These are phyloP conservation scores for Albugo candida DNA, from an alignment of 352 stramenopile species.

Conservation along the genomic window DNA sequence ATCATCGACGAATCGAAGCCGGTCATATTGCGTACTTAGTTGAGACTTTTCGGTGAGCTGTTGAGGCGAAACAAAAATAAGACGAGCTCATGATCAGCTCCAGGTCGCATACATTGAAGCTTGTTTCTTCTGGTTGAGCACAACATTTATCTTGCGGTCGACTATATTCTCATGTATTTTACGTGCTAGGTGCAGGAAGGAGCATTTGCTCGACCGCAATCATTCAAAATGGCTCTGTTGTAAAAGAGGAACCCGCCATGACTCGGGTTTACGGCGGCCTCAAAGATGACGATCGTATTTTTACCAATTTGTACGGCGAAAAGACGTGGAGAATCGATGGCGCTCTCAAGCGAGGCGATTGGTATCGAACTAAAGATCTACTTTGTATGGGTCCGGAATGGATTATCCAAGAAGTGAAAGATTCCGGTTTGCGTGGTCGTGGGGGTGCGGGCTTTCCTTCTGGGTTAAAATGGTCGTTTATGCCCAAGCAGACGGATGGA, in stretches of 20 bases:
- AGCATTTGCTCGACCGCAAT: too few relatives aligned
- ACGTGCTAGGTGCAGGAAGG: too few relatives aligned
- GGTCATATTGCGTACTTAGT: too few relatives aligned
- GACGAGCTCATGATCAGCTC: too few relatives aligned
- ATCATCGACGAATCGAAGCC: too few relatives aligned
- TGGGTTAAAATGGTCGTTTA: conserved; percentile 99
- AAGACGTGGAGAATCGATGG: conserved; percentile 76
- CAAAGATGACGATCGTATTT: conserved; percentile 98
- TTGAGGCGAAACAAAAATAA: too few relatives aligned
- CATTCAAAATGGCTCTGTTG: background rate
- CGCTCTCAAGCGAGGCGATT: conserved; percentile 90
- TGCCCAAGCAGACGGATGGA: conserved; percentile 98
- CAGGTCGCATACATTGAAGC: too few relatives aligned
- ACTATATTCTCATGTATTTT: too few relatives aligned
- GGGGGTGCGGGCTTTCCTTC: conserved; percentile 97
- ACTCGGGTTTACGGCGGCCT: conserved; percentile 86
- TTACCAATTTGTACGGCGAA: conserved; percentile 99
- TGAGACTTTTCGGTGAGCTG: too few relatives aligned
- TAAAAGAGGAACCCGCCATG: conserved; percentile 33
- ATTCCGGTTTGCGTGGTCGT: conserved; percentile 93
- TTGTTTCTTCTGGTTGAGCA: too few relatives aligned
- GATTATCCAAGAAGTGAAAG: conserved; percentile 99
- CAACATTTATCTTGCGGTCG: too few relatives aligned
- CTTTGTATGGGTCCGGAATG: conserved; percentile 97
- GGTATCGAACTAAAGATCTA: conserved; percentile 92